Percentiles rank a stretch among this genome's conserved stretches.
phyloP scores from a whole-genome alignment of 1,139 yeast genomes.

The Kazachstania sp. region DNA sequence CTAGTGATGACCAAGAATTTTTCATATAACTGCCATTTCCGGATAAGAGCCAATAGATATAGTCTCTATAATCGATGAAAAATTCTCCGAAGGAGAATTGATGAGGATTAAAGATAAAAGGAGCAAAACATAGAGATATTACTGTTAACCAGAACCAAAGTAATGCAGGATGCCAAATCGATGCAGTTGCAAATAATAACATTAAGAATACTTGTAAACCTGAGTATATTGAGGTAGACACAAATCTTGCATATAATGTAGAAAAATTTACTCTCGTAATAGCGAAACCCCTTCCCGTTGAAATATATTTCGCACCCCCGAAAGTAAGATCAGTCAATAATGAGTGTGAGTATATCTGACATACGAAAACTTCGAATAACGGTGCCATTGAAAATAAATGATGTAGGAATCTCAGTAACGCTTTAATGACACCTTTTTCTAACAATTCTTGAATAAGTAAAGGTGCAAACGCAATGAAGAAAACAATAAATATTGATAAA shows the following conservation, averaged over 20 bases:
- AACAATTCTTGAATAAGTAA: conserved; percentile 68
- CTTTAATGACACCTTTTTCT: conserved; percentile 65
- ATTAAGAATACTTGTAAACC: conserved; percentile 53
- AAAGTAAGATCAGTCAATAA: conserved; percentile 58
- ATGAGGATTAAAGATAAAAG: conserved; percentile 79
- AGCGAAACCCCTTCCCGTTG: conserved; percentile 84
- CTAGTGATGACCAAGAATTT: conserved; percentile 55
- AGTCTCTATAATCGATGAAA: conserved; percentile 61
- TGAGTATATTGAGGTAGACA: conserved; percentile 53
- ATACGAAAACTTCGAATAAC: conserved; percentile 77
- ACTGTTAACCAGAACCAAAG: conserved; percentile 81
- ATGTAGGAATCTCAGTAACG: conserved; percentile 47
- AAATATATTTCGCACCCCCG: conserved; percentile 78
- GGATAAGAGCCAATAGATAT: conserved; percentile 57
- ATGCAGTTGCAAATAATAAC: conserved; percentile 52
- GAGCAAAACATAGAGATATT: conserved; percentile 64
- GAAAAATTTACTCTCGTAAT: conserved; percentile 57
- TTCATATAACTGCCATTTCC: conserved; percentile 48
- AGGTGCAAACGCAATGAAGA: conserved; percentile 76
- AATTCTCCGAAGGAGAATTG: conserved; percentile 66
- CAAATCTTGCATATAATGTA: conserved; percentile 54
- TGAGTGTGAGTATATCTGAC: conserved; percentile 73
- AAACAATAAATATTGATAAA: conserved; percentile 72
- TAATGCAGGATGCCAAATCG: conserved; percentile 70
- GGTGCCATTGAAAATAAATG: conserved; percentile 74